A percentile compares a stretch with the other conserved stretches of the same genome.
These are phyloP conservation scores for Coemansia sp. DNA, from an alignment of 192 early-diverging fungal species.

Conservation along the genomic window DNA sequence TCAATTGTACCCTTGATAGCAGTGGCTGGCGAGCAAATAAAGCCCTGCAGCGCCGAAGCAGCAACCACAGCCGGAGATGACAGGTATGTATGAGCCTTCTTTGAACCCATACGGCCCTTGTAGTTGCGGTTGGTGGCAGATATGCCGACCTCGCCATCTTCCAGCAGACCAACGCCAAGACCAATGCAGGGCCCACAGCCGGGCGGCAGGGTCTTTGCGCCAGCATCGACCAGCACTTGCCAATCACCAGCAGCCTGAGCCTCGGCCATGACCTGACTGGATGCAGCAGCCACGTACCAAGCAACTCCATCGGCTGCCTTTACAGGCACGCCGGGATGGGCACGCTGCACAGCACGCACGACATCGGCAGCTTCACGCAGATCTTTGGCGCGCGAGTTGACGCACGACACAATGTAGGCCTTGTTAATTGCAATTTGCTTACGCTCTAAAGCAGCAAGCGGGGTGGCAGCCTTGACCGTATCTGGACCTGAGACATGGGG, in stretches of 20 bases:
- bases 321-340: constrained; percentile 22
- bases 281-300: constrained; percentile 95
- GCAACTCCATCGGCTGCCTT: constrained; percentile 62
- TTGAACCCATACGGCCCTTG: constrained; percentile 98
- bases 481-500: constrained; percentile 94
- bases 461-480: constrained; percentile 88
- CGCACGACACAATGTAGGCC: constrained; percentile 95
- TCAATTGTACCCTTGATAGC: constrained; percentile 20
- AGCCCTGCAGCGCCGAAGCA: constrained; percentile 85
- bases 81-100: constrained; percentile 86
- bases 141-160: constrained; percentile 96
- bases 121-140: constrained; percentile 99
- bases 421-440: constrained; percentile 84
- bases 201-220: constrained; percentile 84
- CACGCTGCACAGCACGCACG: constrained; percentile 50
- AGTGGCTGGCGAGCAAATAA: constrained; percentile 65
- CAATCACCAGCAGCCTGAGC: constrained; percentile 84
- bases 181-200: constrained; percentile 98
- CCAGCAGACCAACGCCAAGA: constrained; percentile 84
- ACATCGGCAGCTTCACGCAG: constrained; percentile 84
- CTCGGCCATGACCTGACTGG: constrained; percentile 86
- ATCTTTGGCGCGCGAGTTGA: constrained; percentile 90
- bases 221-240: constrained; percentile 80
- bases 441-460: constrained; percentile 71
- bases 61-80: constrained; percentile 95